A percentile compares a stretch with the other conserved stretches of the same genome.
Conservation (phyloP, 768 basidiomycete species). For the Porpolomopsis calyptriformis region DNA sequence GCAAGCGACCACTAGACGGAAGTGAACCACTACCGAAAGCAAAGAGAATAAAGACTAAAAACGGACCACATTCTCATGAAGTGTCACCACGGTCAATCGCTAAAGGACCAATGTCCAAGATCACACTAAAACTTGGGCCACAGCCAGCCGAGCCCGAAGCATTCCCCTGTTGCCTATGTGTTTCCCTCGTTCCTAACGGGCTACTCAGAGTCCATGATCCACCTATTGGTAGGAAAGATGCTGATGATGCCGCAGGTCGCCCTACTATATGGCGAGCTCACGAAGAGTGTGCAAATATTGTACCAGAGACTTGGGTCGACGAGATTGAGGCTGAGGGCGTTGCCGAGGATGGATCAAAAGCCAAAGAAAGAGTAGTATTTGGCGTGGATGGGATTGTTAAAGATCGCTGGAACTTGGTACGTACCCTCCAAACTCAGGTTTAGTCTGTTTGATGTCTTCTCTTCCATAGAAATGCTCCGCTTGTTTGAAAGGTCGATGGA, state of each 20-base stretch:
- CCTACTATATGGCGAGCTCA: conserved; percentile 65
- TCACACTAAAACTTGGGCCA: conserved; percentile 57
- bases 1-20: conserved; percentile 33
- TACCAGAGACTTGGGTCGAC: conserved; percentile 92
- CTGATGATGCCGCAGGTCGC: conserved; percentile 35
- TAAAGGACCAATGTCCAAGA: conserved; percentile 23
- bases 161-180: conserved; percentile 63
- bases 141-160: conserved; percentile 42
- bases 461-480: conserved; percentile 73
- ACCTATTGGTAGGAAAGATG: conserved; percentile 44
- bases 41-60: conserved; percentile 40
- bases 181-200: conserved; percentile 40
- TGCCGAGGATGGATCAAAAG: conserved; percentile 18
- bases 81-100: conserved; percentile 11
- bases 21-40: conserved; percentile 26
- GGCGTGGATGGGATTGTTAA: conserved; percentile 84
- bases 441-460: not conserved
- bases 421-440: conserved; percentile 16
- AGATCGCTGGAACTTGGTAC: conserved; percentile 86
- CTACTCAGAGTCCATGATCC: conserved; percentile 62
- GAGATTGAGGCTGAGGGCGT: conserved; percentile 37
- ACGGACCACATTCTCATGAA: conserved; percentile 20
- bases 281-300: conserved; percentile 63
- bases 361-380: conserved; percentile 49
- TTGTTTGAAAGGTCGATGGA: conserved; percentile 59